phyloP scores from a whole-genome alignment of 192 early-diverging fungal species.

The Podila verticillata region DNA sequence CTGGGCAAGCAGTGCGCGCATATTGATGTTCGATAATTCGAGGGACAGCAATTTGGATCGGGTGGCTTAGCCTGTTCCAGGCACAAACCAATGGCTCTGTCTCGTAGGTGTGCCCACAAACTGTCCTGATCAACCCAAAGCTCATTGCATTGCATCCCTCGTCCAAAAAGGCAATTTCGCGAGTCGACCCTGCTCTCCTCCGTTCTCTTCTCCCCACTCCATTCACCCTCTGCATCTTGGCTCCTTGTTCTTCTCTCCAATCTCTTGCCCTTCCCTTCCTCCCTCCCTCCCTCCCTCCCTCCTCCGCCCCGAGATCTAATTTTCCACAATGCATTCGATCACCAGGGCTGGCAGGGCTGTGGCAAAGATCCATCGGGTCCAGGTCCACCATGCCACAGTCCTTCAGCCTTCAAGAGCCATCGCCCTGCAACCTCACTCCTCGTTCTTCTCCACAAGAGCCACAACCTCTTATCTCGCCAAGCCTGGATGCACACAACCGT shows the following conservation, averaged over 20 bases:
- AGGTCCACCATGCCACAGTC: conserved; percentile 1
- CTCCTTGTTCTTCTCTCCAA: background rate
- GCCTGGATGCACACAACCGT: background rate
- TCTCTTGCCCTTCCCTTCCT: background rate
- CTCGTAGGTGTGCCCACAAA: too few relatives aligned
- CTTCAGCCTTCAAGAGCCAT: conserved; percentile 20
- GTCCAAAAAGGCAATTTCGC: too few relatives aligned
- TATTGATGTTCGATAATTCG: too few relatives aligned
- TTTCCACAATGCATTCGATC: background rate
- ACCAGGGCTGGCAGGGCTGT: conserved; percentile 22
- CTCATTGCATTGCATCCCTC: too few relatives aligned
- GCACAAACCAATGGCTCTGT: too few relatives aligned
- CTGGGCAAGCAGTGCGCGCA: too few relatives aligned
- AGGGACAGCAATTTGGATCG: too few relatives aligned
- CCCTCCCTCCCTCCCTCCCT: too few relatives aligned
- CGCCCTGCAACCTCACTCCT: background rate
- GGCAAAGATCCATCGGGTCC: background rate
- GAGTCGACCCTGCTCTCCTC: too few relatives aligned
- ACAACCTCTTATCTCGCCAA: background rate
- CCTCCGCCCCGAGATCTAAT: background rate
- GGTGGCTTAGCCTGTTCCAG: too few relatives aligned
- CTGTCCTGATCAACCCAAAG: too few relatives aligned
- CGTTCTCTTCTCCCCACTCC: background rate
- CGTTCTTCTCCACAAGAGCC: background rate
- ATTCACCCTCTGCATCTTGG: background rate